Percentiles rank a stretch among this genome's conserved stretches.
phyloP scores from a whole-genome alignment of 768 basidiomycete species.

The Mrakia hoshinonis region DNA sequence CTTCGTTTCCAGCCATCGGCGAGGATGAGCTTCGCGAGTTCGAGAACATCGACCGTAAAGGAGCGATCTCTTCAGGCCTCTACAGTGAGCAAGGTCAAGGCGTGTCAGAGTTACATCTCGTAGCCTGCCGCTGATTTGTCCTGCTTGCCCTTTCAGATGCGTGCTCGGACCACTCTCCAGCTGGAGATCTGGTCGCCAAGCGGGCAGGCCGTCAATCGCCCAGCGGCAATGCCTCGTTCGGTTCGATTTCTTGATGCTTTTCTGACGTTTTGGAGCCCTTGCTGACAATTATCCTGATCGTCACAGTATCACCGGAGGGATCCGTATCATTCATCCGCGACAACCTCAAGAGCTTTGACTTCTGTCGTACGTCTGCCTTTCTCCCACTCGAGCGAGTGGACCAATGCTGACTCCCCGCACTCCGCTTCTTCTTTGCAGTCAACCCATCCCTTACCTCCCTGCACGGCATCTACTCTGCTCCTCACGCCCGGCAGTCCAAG shows the following conservation, averaged over 20 bases:
- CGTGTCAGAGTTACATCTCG: neutral
- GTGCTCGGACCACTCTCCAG: too few species aligned
- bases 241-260: too few species aligned
- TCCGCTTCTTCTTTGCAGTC: neutral
- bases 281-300: neutral
- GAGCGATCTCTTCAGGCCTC: neutral
- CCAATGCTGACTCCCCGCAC: neutral
- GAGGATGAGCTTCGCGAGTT: neutral
- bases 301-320: neutral
- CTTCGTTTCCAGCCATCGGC: neutral
- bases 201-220: too few species aligned
- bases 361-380: slow-evolving; percentile 5
- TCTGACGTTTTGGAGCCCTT: too few species aligned
- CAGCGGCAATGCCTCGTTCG: too few species aligned
- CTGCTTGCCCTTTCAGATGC: too few species aligned
- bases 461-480: neutral
- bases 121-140: neutral
- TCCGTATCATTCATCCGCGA: slow-evolving; percentile 5
- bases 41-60: neutral
- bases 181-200: too few species aligned
- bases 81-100: neutral
- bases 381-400: too few species aligned
- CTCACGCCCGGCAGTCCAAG: neutral
- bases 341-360: slow-evolving; percentile 2
- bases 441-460: slow-evolving; percentile 7